Conservation (phyloP, 2,329 filamentous ascomycete genomes). For the Dothistroma pini region DNA sequence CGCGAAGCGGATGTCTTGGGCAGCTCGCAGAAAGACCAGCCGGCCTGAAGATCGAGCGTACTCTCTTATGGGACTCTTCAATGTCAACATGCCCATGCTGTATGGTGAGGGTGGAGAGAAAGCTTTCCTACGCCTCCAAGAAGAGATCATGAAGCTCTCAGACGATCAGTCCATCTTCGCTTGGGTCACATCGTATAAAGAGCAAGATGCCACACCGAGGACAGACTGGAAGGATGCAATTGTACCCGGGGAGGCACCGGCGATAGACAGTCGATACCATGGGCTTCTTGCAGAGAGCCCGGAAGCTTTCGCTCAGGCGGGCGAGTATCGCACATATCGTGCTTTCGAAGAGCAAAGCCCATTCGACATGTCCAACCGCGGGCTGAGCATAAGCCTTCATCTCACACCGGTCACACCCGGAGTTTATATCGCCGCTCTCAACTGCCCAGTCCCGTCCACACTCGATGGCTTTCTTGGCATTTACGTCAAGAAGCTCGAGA, state of each 20-base stretch:
- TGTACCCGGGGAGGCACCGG: background rate
- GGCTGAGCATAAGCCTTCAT: constrained; percentile 1
- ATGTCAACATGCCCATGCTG: constrained; percentile 12
- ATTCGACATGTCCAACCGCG: background rate
- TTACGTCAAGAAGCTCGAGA: background rate
- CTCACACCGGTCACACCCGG: constrained; percentile 1
- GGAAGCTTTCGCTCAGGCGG: background rate
- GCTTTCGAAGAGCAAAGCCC: background rate
- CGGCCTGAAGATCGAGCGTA: constrained; percentile 13
- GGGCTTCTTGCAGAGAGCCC: constrained; percentile 1
- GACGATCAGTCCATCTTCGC: constrained; percentile 4
- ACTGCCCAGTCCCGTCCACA: background rate
- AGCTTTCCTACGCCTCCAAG: constrained; percentile 19
- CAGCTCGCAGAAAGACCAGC: constrained; percentile 7
- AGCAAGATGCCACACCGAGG: background rate
- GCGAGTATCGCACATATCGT: background rate
- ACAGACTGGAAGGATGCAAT: background rate
- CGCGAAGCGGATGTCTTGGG: constrained; percentile 12
- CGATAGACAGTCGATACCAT: background rate
- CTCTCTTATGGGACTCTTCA: constrained; percentile 15
- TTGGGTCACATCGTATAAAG: background rate
- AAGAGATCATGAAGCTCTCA: constrained; percentile 22
- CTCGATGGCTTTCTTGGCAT: background rate
- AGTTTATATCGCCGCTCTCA: constrained; percentile 1
- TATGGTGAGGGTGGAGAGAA: constrained; percentile 16